phyloP scores from a whole-genome alignment of 495 filamentous ascomycete genomes.

The Hypoxylon subgilvum region DNA sequence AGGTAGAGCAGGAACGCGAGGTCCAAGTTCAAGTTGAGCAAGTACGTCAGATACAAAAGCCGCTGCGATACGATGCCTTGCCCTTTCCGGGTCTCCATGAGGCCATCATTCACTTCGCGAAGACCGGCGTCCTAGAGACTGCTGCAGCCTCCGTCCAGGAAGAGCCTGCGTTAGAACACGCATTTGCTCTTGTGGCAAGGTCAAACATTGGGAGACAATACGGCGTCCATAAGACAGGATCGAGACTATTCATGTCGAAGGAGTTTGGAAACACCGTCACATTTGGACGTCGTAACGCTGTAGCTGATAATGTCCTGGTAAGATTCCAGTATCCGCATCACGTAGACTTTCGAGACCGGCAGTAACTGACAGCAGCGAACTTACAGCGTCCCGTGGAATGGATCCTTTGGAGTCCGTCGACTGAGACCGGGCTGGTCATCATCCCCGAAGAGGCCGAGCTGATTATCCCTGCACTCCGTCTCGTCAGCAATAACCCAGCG shows the following conservation, averaged over 20 bases:
- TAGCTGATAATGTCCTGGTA: slow-evolving; percentile 41
- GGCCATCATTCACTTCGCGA: slow-evolving; percentile 32
- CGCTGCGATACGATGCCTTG: slow-evolving; percentile 29
- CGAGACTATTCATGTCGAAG: slow-evolving; percentile 43
- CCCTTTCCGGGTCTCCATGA: slow-evolving; percentile 44
- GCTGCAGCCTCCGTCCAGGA: not conserved
- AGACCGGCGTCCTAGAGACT: slow-evolving; percentile 27
- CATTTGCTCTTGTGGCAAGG: slow-evolving; percentile 36
- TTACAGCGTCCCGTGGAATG: slow-evolving; percentile 49
- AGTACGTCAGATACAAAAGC: slow-evolving; percentile 55
- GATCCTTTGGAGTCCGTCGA: slow-evolving; percentile 44
- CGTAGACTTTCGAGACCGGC: not conserved
- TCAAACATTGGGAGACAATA: slow-evolving; percentile 39
- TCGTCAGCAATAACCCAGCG: not conserved
- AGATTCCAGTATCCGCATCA: slow-evolving; percentile 3
- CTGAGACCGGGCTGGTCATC: slow-evolving; percentile 54
- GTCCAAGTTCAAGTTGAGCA: slow-evolving; percentile 56
- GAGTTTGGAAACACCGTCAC: slow-evolving; percentile 44
- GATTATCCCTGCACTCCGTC: slow-evolving; percentile 50
- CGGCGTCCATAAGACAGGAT: slow-evolving; percentile 25
- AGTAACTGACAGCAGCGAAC: slow-evolving; percentile 12
- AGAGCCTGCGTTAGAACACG: slow-evolving; percentile 29
- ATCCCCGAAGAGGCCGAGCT: slow-evolving; percentile 63
- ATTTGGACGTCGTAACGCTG: not conserved
- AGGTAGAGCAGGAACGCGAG: slow-evolving; percentile 61